A percentile compares a stretch with the other conserved stretches of the same genome.
These are phyloP conservation scores for Chrysanthemum lavandulifolium DNA, from an alignment of 129 eudicot species.

Conservation along the genomic window DNA sequence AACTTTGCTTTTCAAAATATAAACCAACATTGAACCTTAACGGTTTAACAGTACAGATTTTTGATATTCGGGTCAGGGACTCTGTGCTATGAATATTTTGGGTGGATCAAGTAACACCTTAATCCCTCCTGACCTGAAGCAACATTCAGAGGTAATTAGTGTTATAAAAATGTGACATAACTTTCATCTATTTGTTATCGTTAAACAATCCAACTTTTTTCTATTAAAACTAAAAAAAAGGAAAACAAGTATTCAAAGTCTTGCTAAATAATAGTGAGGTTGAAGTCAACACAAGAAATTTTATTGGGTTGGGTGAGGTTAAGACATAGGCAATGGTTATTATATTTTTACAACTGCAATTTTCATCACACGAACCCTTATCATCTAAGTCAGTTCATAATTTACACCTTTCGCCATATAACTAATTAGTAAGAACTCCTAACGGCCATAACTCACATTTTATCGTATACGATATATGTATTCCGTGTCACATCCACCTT, in stretches of 20 bases:
- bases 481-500: constrained; percentile 11
- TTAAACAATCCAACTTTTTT: no score
- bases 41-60: no score
- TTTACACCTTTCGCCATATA: constrained; percentile 25
- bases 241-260: not conserved
- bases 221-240: no score
- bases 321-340: constrained; percentile 1
- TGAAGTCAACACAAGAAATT: constrained; percentile 14
- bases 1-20: no score
- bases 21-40: no score
- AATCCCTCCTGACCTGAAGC: no score
- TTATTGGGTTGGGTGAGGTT: constrained; percentile 13
- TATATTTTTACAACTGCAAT: constrained; percentile 13
- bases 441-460: not conserved
- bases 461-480: constrained; percentile 1
- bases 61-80: no score
- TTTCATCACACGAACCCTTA: constrained; percentile 17
- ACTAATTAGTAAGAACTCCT: constrained; percentile 14
- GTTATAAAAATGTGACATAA: no score
- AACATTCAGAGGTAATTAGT: no score
- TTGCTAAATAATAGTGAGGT: not conserved
- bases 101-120: no score
- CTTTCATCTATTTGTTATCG: no score
- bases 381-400: constrained; percentile 20
- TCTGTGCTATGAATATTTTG: no score